These are phyloP conservation scores for Claviceps sp. DNA, from an alignment of 2,329 filamentous ascomycete species.

Conservation along the genomic window DNA sequence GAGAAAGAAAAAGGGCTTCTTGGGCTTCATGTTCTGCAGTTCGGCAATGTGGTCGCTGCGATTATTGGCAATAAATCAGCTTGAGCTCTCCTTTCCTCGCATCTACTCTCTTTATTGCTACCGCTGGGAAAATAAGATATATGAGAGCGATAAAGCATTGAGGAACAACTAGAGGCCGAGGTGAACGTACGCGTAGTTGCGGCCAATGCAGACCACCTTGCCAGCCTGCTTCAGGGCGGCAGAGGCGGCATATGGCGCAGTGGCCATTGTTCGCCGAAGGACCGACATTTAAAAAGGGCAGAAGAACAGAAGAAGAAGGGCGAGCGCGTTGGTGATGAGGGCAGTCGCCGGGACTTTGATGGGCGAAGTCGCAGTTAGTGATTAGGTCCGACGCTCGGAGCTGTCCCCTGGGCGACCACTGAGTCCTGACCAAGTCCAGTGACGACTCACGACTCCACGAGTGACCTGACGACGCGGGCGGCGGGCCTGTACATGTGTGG, in stretches of 20 bases:
- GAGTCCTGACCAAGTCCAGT: too few species aligned
- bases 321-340: neutral
- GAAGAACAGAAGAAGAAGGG: neutral
- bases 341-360: neutral
- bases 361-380: too few species aligned
- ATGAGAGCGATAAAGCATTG: neutral
- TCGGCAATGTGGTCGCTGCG: slow-evolving; percentile 81
- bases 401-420: too few species aligned
- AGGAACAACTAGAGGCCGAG: neutral
- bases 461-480: too few species aligned
- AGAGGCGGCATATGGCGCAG: slow-evolving; percentile 22
- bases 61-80: neutral
- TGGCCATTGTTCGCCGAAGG: slow-evolving; percentile 24
- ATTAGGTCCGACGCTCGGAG: too few species aligned
- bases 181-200: slow-evolving; percentile 80
- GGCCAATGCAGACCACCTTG: slow-evolving; percentile 85
- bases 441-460: too few species aligned
- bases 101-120: neutral
- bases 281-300: slow-evolving; percentile 17
- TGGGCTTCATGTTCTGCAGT: slow-evolving; percentile 73
- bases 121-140: neutral
- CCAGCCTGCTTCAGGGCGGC: slow-evolving; percentile 37
- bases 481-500: too few species aligned
- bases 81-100: neutral
- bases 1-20: slow-evolving; percentile 98